phyloP scores from a whole-genome alignment of 768 basidiomycete genomes.

The Mycena rebaudengoi region DNA sequence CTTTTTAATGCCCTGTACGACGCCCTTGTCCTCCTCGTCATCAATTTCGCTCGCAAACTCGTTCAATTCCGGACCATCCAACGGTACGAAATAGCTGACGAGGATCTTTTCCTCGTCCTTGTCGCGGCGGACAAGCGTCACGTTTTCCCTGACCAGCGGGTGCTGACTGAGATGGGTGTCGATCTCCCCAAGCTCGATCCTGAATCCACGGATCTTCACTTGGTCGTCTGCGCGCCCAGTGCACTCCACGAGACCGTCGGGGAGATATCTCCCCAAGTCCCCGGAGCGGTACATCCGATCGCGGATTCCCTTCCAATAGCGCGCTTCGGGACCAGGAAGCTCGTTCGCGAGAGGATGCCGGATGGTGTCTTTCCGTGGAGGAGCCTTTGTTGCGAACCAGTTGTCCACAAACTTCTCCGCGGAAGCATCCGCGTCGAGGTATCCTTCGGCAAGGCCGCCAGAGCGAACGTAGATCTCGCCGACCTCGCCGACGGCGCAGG shows the following conservation, averaged over 20 bases:
- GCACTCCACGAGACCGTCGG: constrained; percentile 94
- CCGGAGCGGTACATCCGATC: constrained; percentile 99
- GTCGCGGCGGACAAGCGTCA: constrained; percentile 94
- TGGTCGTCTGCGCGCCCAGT: constrained; percentile 98
- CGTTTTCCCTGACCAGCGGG: constrained; percentile 94
- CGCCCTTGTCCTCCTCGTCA: constrained; percentile 62
- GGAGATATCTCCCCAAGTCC: constrained; percentile 93
- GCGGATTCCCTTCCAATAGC: constrained; percentile 93
- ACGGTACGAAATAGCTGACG: constrained; percentile 95
- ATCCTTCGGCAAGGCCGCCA: constrained; percentile 95
- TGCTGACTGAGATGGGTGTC: constrained; percentile 96
- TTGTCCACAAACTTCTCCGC: constrained; percentile 93
- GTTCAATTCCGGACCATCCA: constrained; percentile 71
- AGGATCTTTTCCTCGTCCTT: constrained; percentile 99
- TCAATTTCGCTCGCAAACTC: constrained; percentile 78
- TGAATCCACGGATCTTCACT: constrained; percentile 98
- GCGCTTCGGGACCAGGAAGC: constrained; percentile 74
- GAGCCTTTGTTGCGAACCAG: constrained; percentile 75
- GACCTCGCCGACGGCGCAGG: constrained; percentile 94
- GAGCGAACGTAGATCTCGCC: constrained; percentile 99
- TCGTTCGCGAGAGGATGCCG: constrained; percentile 59
- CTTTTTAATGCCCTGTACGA: constrained; percentile 80
- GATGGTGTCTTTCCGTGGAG: constrained; percentile 75
- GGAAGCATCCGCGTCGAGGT: constrained; percentile 84
- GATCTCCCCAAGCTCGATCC: constrained; percentile 98